phyloP scores from a whole-genome alignment of 1,284 basidiomycete species.

The Phylloboletellus chloephorus region DNA sequence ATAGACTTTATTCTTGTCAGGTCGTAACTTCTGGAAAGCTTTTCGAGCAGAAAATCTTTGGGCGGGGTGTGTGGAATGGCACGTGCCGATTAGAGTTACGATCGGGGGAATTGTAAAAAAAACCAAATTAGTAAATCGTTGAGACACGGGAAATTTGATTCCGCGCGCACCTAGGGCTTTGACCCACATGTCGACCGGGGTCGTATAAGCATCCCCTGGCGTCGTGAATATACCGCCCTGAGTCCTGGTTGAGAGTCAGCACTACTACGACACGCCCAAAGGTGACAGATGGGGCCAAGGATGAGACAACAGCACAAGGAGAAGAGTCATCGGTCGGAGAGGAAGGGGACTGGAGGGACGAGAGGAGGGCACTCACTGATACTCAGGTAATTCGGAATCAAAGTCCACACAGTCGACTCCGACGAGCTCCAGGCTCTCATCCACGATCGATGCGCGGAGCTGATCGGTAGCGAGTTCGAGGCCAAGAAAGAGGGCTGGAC shows the following conservation, averaged over 20 bases:
- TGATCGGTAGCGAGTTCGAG: slow-evolving; percentile 78
- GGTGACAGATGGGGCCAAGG: slow-evolving; percentile 4
- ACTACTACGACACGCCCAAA: slow-evolving; percentile 6
- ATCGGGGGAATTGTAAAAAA: slow-evolving; percentile 30
- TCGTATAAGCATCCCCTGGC: slow-evolving; percentile 76
- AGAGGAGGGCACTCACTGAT: slow-evolving; percentile 52
- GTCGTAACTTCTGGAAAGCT: slow-evolving; percentile 62
- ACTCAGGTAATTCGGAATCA: slow-evolving; percentile 72
- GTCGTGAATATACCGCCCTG: slow-evolving; percentile 81
- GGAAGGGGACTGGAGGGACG: slow-evolving; percentile 8
- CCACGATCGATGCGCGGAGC: slow-evolving; percentile 72
- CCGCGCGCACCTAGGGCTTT: slow-evolving; percentile 63
- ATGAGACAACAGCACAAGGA: slow-evolving; percentile 4
- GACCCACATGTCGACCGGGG: slow-evolving; percentile 82
- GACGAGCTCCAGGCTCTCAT: slow-evolving; percentile 72
- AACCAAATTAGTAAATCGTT: slow-evolving; percentile 30
- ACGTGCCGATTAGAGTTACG: slow-evolving; percentile 30
- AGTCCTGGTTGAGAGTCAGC: slow-evolving; percentile 46
- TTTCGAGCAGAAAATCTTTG: slow-evolving; percentile 67
- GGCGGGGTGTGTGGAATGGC: slow-evolving; percentile 13
- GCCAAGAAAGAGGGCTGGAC: slow-evolving; percentile 63
- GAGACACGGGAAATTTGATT: slow-evolving; percentile 34
- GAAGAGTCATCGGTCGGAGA: slow-evolving; percentile 2
- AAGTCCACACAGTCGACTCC: slow-evolving; percentile 76
- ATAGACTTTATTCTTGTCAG: slow-evolving; percentile 63